These are phyloP conservation scores for Neltuma alba DNA, from an alignment of 306 rosid species.

Conservation along the genomic window DNA sequence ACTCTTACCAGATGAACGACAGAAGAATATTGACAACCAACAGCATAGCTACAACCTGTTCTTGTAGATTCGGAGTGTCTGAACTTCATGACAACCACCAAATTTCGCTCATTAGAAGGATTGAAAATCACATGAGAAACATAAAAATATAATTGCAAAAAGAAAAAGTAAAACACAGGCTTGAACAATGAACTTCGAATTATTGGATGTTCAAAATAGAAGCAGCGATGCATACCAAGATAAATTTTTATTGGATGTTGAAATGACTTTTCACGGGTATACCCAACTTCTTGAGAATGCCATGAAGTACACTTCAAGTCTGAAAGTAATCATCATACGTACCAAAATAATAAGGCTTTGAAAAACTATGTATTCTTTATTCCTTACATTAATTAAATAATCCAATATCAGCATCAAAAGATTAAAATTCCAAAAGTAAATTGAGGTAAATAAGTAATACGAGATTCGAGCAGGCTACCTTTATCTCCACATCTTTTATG, in stretches of 20 bases:
- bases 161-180: conserved; percentile 5
- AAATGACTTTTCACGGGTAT: conserved; percentile 81
- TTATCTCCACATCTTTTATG: conserved; percentile 86
- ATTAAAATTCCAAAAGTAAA: conserved; percentile 23
- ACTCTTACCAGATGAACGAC: background rate
- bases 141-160: conserved; percentile 23
- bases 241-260: conserved; percentile 94
- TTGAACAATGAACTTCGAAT: background rate
- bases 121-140: conserved; percentile 36
- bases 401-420: conserved; percentile 15
- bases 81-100: conserved; percentile 84
- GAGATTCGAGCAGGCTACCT: conserved; percentile 57
- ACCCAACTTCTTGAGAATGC: conserved; percentile 74
- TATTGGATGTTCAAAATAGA: conserved; percentile 22
- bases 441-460: conserved; percentile 12
- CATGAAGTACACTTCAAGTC: conserved; percentile 73
- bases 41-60: conserved; percentile 62
- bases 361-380: conserved; percentile 24
- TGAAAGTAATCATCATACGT: conserved; percentile 44
- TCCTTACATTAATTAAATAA: conserved; percentile 27
- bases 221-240: conserved; percentile 64
- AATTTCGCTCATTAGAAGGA: conserved; percentile 72
- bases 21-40: conserved; percentile 11
- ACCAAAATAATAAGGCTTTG: conserved; percentile 5
- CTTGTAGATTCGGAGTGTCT: conserved; percentile 70